Conservation (phyloP, 2,329 filamentous ascomycete species). For the Sporothrix dimorphospora region DNA sequence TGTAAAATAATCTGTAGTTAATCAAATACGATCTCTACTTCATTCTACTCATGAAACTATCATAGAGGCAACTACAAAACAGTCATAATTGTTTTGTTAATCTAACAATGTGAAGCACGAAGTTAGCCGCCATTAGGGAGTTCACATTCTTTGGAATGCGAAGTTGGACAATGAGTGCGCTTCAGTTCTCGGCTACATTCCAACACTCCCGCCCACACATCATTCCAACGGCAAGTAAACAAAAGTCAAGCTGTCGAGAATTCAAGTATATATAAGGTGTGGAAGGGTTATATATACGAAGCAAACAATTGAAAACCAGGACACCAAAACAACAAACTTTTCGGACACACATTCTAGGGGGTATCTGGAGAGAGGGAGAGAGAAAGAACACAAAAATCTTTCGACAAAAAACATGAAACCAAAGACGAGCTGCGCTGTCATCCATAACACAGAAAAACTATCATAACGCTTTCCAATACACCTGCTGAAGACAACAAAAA, state of each 20-base stretch:
- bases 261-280: constrained; percentile 10
- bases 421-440: constrained; percentile 3
- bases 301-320: background rate
- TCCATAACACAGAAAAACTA: background rate
- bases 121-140: no score
- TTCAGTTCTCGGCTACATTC: background rate
- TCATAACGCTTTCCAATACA: constrained; percentile 15
- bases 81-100: no score
- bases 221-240: constrained; percentile 15
- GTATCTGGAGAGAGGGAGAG: constrained; percentile 5
- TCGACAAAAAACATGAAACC: constrained; percentile 3
- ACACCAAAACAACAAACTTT: background rate
- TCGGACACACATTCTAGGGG: constrained; percentile 21
- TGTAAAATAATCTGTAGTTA: no score
- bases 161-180: background rate
- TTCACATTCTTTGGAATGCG: background rate
- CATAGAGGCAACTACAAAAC: no score
- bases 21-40: no score
- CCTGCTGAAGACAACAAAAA: constrained; percentile 9
- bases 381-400: background rate
- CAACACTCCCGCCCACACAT: no score
- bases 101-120: no score
- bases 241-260: background rate
- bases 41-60: no score
- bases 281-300: background rate